Conservation (phyloP, 1,284 basidiomycete genomes). For the Grifola frondosa region DNA sequence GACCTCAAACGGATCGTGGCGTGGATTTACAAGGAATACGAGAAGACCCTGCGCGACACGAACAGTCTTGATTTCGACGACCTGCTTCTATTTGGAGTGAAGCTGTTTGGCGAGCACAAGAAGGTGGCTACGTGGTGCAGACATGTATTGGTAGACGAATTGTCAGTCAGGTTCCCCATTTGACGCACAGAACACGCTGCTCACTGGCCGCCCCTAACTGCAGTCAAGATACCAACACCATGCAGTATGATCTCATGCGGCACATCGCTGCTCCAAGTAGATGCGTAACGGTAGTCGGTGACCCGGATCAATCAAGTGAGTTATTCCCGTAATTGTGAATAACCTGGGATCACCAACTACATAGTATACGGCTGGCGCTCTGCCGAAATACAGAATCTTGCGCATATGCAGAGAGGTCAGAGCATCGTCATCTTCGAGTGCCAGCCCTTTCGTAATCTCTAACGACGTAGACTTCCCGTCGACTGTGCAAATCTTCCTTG, state of each 20-base stretch:
- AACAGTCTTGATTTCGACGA: constrained; percentile 92
- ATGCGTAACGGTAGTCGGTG: constrained; percentile 84
- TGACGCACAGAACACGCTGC: too few species aligned
- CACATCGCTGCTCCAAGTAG: constrained; percentile 57
- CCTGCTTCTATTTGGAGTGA: constrained; percentile 76
- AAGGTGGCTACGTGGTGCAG: constrained; percentile 61
- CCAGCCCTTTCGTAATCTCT: background rate
- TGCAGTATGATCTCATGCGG: constrained; percentile 84
- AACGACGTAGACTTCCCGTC: constrained; percentile 60
- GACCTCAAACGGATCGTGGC: constrained; percentile 36
- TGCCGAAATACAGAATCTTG: constrained; percentile 79
- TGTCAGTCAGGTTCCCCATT: constrained; percentile 60
- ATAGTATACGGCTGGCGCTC: constrained; percentile 87
- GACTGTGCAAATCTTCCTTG: constrained; percentile 72
- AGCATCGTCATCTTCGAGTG: background rate
- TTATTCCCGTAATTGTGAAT: background rate
- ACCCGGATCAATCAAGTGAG: constrained; percentile 88
- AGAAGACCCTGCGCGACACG: constrained; percentile 55
- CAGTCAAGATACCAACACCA: constrained; percentile 87
- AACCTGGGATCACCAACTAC: background rate
- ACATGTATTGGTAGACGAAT: constrained; percentile 90
- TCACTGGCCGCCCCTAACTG: too few species aligned
- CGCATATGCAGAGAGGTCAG: constrained; percentile 70
- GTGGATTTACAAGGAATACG: constrained; percentile 70
- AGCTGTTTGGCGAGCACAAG: constrained; percentile 61